Base-by-base conservation (phyloP, 2,329 filamentous ascomycete genomes). In the Basipetospora chlamydospora region DNA sequence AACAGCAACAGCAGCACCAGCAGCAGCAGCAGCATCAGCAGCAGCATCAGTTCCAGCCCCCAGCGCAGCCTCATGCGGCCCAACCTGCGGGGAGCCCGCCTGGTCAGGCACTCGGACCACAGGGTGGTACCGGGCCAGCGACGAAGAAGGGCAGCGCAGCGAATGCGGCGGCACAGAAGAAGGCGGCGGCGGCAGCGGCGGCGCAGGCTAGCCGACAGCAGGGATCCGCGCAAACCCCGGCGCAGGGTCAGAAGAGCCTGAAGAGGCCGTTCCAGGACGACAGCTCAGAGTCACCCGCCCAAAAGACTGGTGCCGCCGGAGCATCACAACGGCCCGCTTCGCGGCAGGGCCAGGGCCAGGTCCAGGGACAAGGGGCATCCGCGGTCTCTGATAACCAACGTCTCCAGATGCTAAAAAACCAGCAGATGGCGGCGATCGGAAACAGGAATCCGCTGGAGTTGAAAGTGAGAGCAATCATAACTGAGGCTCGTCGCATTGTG, bases 221-320 rank as follows among this genome's bases (percentile, higher is more conserved):
- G n/a, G n/a, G n/a, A n/a, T n/a, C n/a, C n/a, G n/a, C n/a, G n/a
- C 57, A 30, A 12, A 58, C 62, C 4, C 53, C 60, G 7, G 56
- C 56, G 2, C 42, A 57, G 5, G 51, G 52, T 7, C 49, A 53
- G 18, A 70, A 66, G 49, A 64, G 55, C 33, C 54, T 69, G 29
- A 73, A 73, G 53, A 64, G 69, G 1, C 55, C 66, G 4, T 66
- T 55, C 35, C 52, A 57, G 3, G 67, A 71, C 17, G 67, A 70
- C 32, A 44, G 42, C 8, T 42, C 44, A 3, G 41, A 37, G 15
- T 30, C 21, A 11, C 35, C 26, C 8, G 16, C 20, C 13, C 35
- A 37, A 16, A 22, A 28, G 35, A n/a, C n/a, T n/a, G 31, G 18
- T 21, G 35, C 20, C 16, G 26, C 26, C 12, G 26, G 10, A 17